Base-by-base conservation (phyloP, 179 eudicot species). In the Carnegiea gigantea region DNA sequence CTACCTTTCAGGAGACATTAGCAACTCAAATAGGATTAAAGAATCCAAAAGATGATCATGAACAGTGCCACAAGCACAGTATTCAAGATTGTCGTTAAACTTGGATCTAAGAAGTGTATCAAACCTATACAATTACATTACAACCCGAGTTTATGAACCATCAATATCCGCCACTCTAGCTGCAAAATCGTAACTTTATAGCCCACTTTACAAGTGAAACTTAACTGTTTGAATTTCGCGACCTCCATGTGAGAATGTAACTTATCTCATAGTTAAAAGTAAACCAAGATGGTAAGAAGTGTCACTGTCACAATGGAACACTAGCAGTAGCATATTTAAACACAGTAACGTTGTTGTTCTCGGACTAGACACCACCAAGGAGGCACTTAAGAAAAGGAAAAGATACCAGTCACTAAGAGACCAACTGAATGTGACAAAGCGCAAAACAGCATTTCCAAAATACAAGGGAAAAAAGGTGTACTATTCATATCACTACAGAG, bases 381-480 rank as follows among this genome's bases (percentile, higher is more conserved):
- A 36, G 33, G 73, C 73, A 70, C 73, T 33, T 0, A 70, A 11
- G 23, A 70, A 70, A 36, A 70, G 73, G 36, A 15, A 70, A 70
- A 70, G 73, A 70, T 67, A 23, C 38, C 72, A 70, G 23, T 5
- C 73, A 70, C 46, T 70, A 70, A 70, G 21, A 43, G 15, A 70
- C 73, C 73, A 70, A 33, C 60, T 70, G 23, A 76, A 44, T 38
- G 75, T 30, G 24, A 53, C 70, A 49, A 81, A 72, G 38, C 71
- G 57, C 77, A 54, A 77, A 24, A 36, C 18, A 70, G 48, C 33
- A 77, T 24, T 62, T 80, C 62, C 53, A 48, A 24, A 60, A 65
- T 46, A n/a, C 73, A 71, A 33, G n/a, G 54, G 26, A 10, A 3
- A 75, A 75, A 17, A 65, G 59, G 11, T 1, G 21, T 26, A 36